Base-by-base conservation (phyloP, 2,329 filamentous ascomycete species). In the Calonectria multiphialidica region DNA sequence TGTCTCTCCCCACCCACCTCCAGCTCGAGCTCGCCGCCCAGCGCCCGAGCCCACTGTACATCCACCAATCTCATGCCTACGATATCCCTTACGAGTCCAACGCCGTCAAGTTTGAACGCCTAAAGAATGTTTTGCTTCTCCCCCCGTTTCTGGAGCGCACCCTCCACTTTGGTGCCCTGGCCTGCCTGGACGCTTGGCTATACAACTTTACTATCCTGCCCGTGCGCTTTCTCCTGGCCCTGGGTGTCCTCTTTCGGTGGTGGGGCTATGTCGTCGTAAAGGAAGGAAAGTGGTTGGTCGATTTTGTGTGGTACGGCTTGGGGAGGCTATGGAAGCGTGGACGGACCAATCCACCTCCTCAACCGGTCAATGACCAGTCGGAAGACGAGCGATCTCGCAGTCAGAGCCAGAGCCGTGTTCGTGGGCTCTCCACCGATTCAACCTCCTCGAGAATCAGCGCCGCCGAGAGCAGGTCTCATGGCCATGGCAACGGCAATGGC, bases 121-220 rank as follows among this genome's bases (percentile, higher is more conserved):
- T 99, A 15, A 90, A 95, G 75, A 98, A 98, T 81, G 97, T 98
- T 72, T 84, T 99, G 7, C 87, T 95, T 30, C 86, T 99, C 4
- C 95, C 96, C 0, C 90, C 91, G 0, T 94, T 93, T 72, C 88
- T 99, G 6, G 97, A 99, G 84, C 90, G 93, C 55, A 93, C 96
- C 0, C 89, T 99, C 7, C 91, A 92, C 72, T 98, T 99, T 84
- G 97, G 97, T 8, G 93, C 94, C 0, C 84, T 98, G 40, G 96
- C 96, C 8, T 99, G 97, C 83, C 87, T 99, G 7, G 97, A 99
- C 82, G 94, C 96, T 1, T 99, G 96, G 95, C 90, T 99, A 1
- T 97, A 98, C 84, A 97, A 95, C 0, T 97, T 99, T 78, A 99
- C 97, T 0, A 98, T 99, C 53, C 87, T 99, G 0, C 97, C 97